Percentiles rank a stretch among this genome's conserved stretches.
Evolutionary conservation across 192 early-diverging fungal species (phyloP).

Genomic region (Umbelopsis sp.): DNA sequence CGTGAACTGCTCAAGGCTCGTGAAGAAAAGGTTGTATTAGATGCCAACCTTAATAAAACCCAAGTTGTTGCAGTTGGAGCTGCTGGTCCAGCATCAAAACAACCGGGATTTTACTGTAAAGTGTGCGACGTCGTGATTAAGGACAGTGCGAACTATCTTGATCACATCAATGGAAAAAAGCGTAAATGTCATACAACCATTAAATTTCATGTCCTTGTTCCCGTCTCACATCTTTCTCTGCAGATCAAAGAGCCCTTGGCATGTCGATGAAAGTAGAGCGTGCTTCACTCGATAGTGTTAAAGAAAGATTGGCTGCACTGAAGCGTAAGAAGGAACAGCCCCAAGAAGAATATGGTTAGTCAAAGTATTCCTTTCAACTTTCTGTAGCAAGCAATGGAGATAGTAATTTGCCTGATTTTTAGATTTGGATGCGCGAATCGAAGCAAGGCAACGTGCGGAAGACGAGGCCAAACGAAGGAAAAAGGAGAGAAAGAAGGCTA

Average conservation of each 20-base stretch:
- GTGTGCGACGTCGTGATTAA: conserved; percentile 86
- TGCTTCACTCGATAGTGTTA: conserved; percentile 75
- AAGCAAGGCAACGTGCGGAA: conserved; percentile 65
- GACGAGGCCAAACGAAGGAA: conserved; percentile 66
- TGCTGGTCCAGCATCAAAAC: conserved; percentile 53
- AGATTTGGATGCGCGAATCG: conserved; percentile 74
- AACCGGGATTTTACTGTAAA: conserved; percentile 93
- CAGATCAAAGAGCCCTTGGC: conserved; percentile 83
- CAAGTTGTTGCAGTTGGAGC: conserved; percentile 72
- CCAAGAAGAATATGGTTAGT: conserved; percentile 54
- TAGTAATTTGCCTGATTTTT: conserved; percentile 14
- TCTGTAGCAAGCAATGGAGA: background rate
- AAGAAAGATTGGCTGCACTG: conserved; percentile 65
- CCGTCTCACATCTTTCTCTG: background rate
- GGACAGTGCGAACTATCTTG: conserved; percentile 88
- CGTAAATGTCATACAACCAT: conserved; percentile 51
- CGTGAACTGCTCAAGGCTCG: conserved; percentile 39
- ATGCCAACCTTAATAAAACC: conserved; percentile 78
- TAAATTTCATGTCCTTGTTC: background rate
- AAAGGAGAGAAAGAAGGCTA: conserved; percentile 56
- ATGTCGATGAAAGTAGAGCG: conserved; percentile 83
- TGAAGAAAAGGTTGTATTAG: conserved; percentile 67
- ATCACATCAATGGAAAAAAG: conserved; percentile 90
- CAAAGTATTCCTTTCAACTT: background rate
- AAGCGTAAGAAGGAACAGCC: conserved; percentile 72